Base-by-base conservation (phyloP, 768 basidiomycete genomes). In the Leccinum olivaceopallidum region DNA sequence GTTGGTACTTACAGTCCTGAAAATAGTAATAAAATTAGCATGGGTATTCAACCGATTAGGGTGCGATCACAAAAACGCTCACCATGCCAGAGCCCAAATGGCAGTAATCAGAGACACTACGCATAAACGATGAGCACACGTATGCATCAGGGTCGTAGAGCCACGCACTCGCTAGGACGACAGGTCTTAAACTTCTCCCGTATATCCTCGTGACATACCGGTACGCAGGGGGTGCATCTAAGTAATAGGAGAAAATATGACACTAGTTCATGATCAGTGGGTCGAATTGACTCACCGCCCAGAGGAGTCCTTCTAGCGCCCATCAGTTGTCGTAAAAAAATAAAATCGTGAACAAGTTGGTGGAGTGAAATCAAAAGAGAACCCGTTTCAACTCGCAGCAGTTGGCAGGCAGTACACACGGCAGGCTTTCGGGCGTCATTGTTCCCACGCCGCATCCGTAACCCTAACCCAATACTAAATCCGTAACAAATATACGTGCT, bases 21-120 rank as follows among this genome's bases (percentile, higher is more conserved):
- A 30, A 30, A 30, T 30, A 30, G 30, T 30, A 9, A 22, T n/a
- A 6, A 2, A 3, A 20, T 6, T 32, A 63, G 56, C 7, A 26
- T n/a, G 6, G 5, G n/a, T 9, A 10, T 49, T 12, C 20, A 13
- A 26, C 16, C 9, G 24, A 20, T 14, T 13, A n/a, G 4, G 16
- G 4, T 10, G 36, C 2, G 24, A 14, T 28, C 20, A 39, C 6
- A 36, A 1, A 50, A 49, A 7, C 18, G 80, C 89, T 73, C 71
- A 91, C 90, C 82, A 82, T 60, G 84, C 73, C 9, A 92, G 73
- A 24, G 82, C 67, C 86, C 88, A 92, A 16, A 90, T 58, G 6
- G 80, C 83, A 24, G 76, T 78, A 24, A 87, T 34, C 49, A 81
- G 60, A 2, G 81, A 76, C 53, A 72, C 80, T 80, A 32, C 9